Percentiles rank a stretch among this genome's conserved stretches.
These are phyloP conservation scores for Meyerozyma carpophila DNA, from an alignment of 1,139 yeast species.

Conservation along the genomic window DNA sequence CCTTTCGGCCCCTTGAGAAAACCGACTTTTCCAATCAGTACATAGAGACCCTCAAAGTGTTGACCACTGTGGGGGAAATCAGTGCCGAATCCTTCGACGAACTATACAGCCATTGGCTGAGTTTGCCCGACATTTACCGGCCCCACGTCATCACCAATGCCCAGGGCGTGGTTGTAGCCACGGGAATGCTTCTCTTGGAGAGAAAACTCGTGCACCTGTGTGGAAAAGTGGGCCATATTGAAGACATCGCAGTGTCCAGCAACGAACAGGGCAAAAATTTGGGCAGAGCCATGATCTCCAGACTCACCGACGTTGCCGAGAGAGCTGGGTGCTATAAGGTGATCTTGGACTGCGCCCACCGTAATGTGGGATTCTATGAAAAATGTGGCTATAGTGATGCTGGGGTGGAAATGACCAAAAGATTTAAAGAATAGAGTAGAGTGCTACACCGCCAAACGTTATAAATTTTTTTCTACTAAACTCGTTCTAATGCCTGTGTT, in stretches of 20 bases:
- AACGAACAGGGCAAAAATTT: conserved; percentile 79
- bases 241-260: conserved; percentile 79
- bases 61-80: conserved; percentile 65
- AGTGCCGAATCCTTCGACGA: conserved; percentile 35
- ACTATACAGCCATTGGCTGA: conserved; percentile 45
- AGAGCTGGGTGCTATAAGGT: conserved; percentile 76
- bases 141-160: conserved; percentile 56
- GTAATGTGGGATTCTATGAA: conserved; percentile 79
- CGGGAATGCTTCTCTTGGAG: conserved; percentile 51
- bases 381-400: conserved; percentile 69
- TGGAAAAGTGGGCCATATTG: conserved; percentile 89
- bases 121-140: conserved; percentile 41
- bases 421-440: conserved; percentile 12
- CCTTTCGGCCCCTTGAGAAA: conserved; percentile 41
- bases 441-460: neutral
- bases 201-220: conserved; percentile 67
- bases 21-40: conserved; percentile 47
- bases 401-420: conserved; percentile 67
- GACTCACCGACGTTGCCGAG: conserved; percentile 57
- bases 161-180: conserved; percentile 41
- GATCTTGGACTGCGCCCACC: conserved; percentile 80
- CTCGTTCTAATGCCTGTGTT: conserved; percentile 21
- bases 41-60: conserved; percentile 42
- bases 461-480: conserved; percentile 6
- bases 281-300: conserved; percentile 62